Conservation (phyloP, 2,329 filamentous ascomycete genomes). For the Aspergillus fumigatus region DNA sequence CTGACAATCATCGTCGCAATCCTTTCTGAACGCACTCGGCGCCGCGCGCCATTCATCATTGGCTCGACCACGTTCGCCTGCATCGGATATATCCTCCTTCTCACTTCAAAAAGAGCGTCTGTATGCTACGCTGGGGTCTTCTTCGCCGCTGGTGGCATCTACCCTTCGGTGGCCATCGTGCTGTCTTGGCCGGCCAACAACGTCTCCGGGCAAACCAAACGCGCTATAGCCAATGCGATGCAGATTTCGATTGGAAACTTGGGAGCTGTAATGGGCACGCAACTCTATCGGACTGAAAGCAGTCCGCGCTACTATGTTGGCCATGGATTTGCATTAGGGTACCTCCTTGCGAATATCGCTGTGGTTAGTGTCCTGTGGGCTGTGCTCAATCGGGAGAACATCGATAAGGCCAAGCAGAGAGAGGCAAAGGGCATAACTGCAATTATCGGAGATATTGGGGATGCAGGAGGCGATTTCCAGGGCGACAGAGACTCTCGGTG, state of each 20-base stretch:
- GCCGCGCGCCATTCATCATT: slow-evolving; percentile 61
- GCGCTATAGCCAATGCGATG: slow-evolving; percentile 64
- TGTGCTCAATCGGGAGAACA: slow-evolving; percentile 57
- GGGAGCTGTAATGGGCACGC: slow-evolving; percentile 64
- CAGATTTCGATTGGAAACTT: slow-evolving; percentile 68
- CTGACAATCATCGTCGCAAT: slow-evolving; percentile 57
- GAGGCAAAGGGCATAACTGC: slow-evolving; percentile 32
- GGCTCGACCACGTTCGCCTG: slow-evolving; percentile 53
- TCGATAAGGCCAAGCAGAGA: slow-evolving; percentile 45
- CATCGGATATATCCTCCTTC: slow-evolving; percentile 60
- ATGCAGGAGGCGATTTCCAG: slow-evolving; percentile 49
- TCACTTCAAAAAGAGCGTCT: slow-evolving; percentile 51
- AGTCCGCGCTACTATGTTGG: slow-evolving; percentile 62
- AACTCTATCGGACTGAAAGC: slow-evolving; percentile 60
- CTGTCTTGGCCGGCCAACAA: slow-evolving; percentile 70
- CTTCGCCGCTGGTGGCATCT: slow-evolving; percentile 63
- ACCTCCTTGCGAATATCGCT: slow-evolving; percentile 55
- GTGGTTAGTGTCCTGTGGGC: slow-evolving; percentile 52
- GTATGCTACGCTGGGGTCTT: slow-evolving; percentile 59
- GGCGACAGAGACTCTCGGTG: slow-evolving; percentile 63
- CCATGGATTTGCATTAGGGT: slow-evolving; percentile 62
- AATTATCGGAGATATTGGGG: slow-evolving; percentile 43
- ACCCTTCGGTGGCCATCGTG: slow-evolving; percentile 59
- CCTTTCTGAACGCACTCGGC: slow-evolving; percentile 54
- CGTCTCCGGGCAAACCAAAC: slow-evolving; percentile 65